Base-by-base conservation (phyloP, 306 rosid species). In the Cucumis melo region DNA sequence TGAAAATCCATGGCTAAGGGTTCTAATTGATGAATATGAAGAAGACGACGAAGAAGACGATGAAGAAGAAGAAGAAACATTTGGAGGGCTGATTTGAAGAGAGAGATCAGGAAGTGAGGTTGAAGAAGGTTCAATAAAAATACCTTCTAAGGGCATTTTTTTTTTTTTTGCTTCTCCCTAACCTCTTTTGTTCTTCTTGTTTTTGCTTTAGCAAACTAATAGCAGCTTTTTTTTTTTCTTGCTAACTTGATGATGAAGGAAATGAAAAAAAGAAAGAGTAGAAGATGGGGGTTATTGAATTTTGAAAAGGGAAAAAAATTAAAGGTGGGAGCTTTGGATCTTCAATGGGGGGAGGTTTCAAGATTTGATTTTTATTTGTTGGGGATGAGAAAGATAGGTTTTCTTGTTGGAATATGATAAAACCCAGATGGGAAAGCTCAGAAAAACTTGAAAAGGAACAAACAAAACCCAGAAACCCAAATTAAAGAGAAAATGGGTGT, bases 41-140 rank as follows among this genome's bases (percentile, higher is more conserved):
- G 62, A 57, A 10, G 62, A 57, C 24, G 83, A 58, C 12, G 63
- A 21, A 5, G 63, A 58, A 11, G 64, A 58, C 0, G 75, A 82
- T 68, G 85, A 77, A 57, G 81, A 76, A 68, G 91, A 71, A 21
- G 88, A 83, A 1, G 83, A 82, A 55, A 80, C 83, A 59, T 38
- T 83, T 19, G 96, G 96, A 24, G 89, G 96, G 24, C 96, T 91
- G 80, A 93, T 91, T 81, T 93, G 93, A 74, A 93, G 96, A 72
- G 98, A 89, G 77, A 93, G 98, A 89, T 93, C 98, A 63, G 98
- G 96, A 55, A 86, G 80, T 21, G 90, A 7, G 13, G 84, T 57
- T 82, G 93, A 77, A 79, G 90, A 80, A 19, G 91, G 81, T 80
- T 93, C 93, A 44, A 87, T 82, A 85, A 88, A 89, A 83, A 88